Percentiles rank a stretch among this genome's conserved stretches.
Conservation (phyloP, 2,329 filamentous ascomycete genomes). For the Myriosclerotinia curreyana region DNA sequence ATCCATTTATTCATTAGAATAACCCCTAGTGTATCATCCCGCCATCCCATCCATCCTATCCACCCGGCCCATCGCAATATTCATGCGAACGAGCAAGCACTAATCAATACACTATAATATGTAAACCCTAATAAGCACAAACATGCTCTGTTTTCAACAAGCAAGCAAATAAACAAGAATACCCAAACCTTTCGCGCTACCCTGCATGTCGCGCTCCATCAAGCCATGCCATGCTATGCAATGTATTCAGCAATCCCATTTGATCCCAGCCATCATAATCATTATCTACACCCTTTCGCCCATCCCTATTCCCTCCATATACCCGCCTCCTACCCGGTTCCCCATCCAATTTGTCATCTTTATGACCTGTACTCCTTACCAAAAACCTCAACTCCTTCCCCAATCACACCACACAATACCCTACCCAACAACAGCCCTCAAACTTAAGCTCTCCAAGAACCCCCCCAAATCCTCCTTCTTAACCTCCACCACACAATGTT, state of each 20-base stretch:
- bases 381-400: neutral
- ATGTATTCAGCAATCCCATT: neutral
- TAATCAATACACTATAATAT: too few species aligned
- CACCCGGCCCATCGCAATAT: too few species aligned
- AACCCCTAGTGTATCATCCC: too few species aligned
- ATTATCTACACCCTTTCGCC: constrained; percentile 8
- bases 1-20: too few species aligned
- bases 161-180: neutral
- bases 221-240: constrained; percentile 3
- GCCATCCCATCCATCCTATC: too few species aligned
- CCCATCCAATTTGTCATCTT: neutral
- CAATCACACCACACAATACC: neutral
- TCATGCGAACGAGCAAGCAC: too few species aligned
- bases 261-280: constrained; percentile 13
- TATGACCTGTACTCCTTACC: too few species aligned
- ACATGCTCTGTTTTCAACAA: neutral
- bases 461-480: constrained; percentile 88
- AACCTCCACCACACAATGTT: constrained; percentile 97
- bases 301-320: neutral
- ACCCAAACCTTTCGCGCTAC: neutral
- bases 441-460: constrained; percentile 87
- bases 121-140: neutral
- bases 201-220: neutral
- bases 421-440: constrained; percentile 76
- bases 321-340: neutral